phyloP scores from a whole-genome alignment of 164 flowering plant species.

The Stephania yunnanensis region DNA sequence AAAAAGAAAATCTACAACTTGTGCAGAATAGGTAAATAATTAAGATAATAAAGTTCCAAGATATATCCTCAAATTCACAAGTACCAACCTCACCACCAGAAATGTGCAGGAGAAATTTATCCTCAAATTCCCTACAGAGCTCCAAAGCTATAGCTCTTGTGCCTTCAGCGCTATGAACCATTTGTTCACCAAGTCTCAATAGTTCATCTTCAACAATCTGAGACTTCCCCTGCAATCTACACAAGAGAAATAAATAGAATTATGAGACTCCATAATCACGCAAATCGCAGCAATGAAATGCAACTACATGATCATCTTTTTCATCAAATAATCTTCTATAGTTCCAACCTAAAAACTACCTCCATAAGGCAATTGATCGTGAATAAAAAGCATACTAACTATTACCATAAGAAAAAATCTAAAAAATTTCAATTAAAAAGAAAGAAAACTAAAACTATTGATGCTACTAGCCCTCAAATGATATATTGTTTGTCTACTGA shows the following conservation, averaged over 20 bases:
- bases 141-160: slow-evolving; percentile 93
- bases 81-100: slow-evolving; percentile 82
- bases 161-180: slow-evolving; percentile 86
- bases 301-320: too few species aligned
- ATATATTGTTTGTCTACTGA: too few species aligned
- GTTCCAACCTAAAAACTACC: too few species aligned
- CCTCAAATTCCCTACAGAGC: slow-evolving; percentile 99
- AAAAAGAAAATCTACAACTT: not conserved
- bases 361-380: too few species aligned
- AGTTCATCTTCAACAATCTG: slow-evolving; percentile 81
- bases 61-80: not conserved
- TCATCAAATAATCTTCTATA: too few species aligned
- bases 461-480: too few species aligned
- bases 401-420: too few species aligned
- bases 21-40: not conserved
- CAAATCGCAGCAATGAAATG: too few species aligned
- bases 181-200: slow-evolving; percentile 83
- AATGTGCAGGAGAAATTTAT: slow-evolving; percentile 85
- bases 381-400: too few species aligned
- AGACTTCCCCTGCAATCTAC: slow-evolving; percentile 93
- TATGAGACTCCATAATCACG: not conserved
- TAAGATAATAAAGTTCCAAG: not conserved
- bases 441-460: too few species aligned
- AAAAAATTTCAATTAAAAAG: too few species aligned
- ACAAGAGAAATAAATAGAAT: slow-evolving; percentile 1